These are phyloP conservation scores for Penicillium dipodomyicola DNA, from an alignment of 495 filamentous ascomycete species.

Conservation along the genomic window DNA sequence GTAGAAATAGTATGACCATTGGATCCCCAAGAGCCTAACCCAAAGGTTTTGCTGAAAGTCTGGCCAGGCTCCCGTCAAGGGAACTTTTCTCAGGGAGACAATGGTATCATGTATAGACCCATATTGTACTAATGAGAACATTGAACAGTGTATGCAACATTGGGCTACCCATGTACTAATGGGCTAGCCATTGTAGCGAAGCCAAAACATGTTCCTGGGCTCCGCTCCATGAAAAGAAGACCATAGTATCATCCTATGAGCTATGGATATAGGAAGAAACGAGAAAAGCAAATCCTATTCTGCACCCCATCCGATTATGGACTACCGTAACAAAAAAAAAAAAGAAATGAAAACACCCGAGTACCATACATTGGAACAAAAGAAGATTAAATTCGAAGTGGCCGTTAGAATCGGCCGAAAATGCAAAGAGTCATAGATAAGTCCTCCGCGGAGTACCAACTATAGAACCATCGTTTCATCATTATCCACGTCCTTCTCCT, in stretches of 20 bases:
- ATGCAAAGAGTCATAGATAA: constrained; percentile 13
- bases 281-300: constrained; percentile 18
- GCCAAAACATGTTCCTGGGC: not conserved
- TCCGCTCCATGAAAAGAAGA: not conserved
- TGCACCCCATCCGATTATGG: constrained; percentile 17
- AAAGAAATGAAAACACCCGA: constrained; percentile 23
- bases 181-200: not conserved
- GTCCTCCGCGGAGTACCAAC: constrained; percentile 15
- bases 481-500: constrained; percentile 32
- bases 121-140: no score
- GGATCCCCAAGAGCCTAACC: no score
- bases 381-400: constrained; percentile 10
- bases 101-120: no score
- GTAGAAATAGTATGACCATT: no score
- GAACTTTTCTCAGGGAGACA: no score
- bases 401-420: constrained; percentile 2
- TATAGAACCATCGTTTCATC: constrained; percentile 46
- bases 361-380: constrained; percentile 17
- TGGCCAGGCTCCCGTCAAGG: no score
- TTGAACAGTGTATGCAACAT: no score
- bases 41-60: no score
- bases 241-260: not conserved
- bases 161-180: no score
- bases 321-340: no score
- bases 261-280: not conserved